Evolutionary conservation across 306 rosid species (phyloP).

Genomic region (Medicago lupulina): DNA sequence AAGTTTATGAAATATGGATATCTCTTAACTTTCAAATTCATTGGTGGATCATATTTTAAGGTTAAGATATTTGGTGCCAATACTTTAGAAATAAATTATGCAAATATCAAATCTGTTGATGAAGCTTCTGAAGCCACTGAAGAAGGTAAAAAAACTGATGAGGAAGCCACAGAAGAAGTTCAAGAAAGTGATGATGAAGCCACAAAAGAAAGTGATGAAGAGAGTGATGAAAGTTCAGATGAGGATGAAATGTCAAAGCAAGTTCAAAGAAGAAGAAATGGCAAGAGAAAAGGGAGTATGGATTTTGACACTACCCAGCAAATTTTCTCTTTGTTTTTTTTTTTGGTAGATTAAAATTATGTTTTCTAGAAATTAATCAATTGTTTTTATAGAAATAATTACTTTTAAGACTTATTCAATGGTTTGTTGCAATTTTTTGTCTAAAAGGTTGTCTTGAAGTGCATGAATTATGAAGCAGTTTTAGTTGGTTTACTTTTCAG

Average conservation of each 20-base stretch:
- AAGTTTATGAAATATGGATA: not conserved
- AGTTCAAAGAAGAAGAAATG: not conserved
- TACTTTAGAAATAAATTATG: not conserved
- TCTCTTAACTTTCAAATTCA: not conserved
- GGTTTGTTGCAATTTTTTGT: too few species aligned
- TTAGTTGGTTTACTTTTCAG: too few species aligned
- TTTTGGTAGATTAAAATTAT: too few species aligned
- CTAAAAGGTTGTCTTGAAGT: too few species aligned
- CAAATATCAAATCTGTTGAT: not conserved
- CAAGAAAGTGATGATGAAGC: not conserved
- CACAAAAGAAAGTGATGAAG: not conserved
- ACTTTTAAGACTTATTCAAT: too few species aligned
- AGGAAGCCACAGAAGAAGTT: not conserved
- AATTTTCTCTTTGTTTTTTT: too few species aligned
- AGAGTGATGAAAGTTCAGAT: not conserved
- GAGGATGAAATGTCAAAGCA: not conserved
- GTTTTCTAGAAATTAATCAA: too few species aligned
- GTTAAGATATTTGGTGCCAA: not conserved
- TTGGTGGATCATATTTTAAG: not conserved
- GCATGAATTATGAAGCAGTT: too few species aligned
- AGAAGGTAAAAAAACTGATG: not conserved
- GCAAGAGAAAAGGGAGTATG: not conserved
- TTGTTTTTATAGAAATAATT: too few species aligned
- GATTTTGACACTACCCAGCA: not conserved
- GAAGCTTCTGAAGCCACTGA: not conserved